Evolutionary conservation across 192 early-diverging fungal species (phyloP).

Genomic region (Backusella circina): DNA sequence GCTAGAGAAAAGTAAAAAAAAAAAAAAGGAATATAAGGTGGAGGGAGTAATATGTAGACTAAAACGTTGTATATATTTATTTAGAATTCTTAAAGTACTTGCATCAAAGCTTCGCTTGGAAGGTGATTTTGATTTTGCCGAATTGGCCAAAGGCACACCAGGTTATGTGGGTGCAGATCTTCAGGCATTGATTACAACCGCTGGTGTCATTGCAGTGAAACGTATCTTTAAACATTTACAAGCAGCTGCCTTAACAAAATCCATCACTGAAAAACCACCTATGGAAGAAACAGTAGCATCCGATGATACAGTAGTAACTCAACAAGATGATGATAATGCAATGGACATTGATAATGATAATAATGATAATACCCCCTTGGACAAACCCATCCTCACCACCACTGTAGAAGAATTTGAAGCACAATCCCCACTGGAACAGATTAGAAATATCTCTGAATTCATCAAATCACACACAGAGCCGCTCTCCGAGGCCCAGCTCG

Average conservation of each 20-base stretch:
- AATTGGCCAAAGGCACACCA: slow-evolving; percentile 88
- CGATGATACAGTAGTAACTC: neutral
- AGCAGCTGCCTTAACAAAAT: slow-evolving; percentile 22
- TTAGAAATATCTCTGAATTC: slow-evolving; percentile 70
- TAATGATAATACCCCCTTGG: neutral
- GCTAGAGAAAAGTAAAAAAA: slow-evolving; percentile 79
- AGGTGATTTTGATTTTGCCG: slow-evolving; percentile 79
- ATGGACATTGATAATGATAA: neutral
- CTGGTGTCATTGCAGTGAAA: slow-evolving; percentile 89
- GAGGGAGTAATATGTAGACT: slow-evolving; percentile 13
- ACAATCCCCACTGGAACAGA: slow-evolving; percentile 40
- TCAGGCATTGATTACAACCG: slow-evolving; percentile 83
- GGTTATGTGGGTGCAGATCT: slow-evolving; percentile 99
- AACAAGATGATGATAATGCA: neutral
- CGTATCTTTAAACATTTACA: slow-evolving; percentile 60
- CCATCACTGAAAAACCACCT: slow-evolving; percentile 25
- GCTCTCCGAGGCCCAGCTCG: slow-evolving; percentile 77
- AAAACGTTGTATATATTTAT: neutral
- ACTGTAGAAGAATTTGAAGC: slow-evolving; percentile 29
- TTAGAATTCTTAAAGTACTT: slow-evolving; percentile 74
- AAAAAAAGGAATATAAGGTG: no score
- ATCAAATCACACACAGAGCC: slow-evolving; percentile 67
- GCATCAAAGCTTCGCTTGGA: slow-evolving; percentile 72
- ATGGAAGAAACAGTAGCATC: slow-evolving; percentile 21
- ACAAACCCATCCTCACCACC: slow-evolving; percentile 23